phyloP scores from a whole-genome alignment of 2,329 filamentous ascomycete genomes.

The Periconia macrospinosa region DNA sequence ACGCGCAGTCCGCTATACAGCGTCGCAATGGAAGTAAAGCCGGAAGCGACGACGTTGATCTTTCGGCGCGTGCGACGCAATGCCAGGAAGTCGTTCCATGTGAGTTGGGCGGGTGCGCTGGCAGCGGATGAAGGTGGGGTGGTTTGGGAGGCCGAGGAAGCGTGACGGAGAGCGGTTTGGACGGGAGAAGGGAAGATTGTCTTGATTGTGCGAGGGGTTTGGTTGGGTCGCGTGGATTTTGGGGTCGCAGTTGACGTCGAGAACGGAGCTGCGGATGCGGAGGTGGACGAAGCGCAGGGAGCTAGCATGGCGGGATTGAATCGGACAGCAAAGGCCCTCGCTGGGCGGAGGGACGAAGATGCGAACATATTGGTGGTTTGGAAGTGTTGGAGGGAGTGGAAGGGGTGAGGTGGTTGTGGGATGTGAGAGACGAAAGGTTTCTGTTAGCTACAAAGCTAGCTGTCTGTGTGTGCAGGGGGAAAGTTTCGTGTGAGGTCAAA shows the following conservation, averaged over 20 bases:
- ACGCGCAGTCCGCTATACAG: slow-evolving; percentile 66
- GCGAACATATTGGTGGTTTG: slow-evolving; percentile 33
- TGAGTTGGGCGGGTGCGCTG: slow-evolving; percentile 36
- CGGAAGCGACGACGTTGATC: slow-evolving; percentile 78
- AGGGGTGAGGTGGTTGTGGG: background rate
- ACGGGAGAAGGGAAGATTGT: slow-evolving; percentile 10
- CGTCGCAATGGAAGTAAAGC: slow-evolving; percentile 64
- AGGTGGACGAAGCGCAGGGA: slow-evolving; percentile 12
- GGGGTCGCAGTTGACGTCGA: slow-evolving; percentile 13
- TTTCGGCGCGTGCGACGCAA: slow-evolving; percentile 83
- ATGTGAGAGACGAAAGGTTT: background rate
- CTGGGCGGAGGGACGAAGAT: slow-evolving; percentile 33
- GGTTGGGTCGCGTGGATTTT: slow-evolving; percentile 23
- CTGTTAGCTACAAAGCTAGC: background rate
- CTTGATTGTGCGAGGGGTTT: slow-evolving; percentile 19
- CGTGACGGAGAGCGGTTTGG: slow-evolving; percentile 20
- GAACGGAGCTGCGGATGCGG: slow-evolving; percentile 26
- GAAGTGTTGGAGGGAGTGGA: background rate
- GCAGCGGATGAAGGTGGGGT: slow-evolving; percentile 10
- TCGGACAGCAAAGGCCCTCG: slow-evolving; percentile 31
- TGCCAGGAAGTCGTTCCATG: slow-evolving; percentile 91
- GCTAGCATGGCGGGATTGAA: slow-evolving; percentile 30
- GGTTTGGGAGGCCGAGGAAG: slow-evolving; percentile 22
- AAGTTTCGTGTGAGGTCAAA: background rate
- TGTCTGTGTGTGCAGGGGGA: background rate